Percentiles rank a stretch among this genome's conserved stretches.
These are phyloP conservation scores for Jamesozyma hellenica DNA, from an alignment of 805 yeast genomes.

Conservation along the genomic window DNA sequence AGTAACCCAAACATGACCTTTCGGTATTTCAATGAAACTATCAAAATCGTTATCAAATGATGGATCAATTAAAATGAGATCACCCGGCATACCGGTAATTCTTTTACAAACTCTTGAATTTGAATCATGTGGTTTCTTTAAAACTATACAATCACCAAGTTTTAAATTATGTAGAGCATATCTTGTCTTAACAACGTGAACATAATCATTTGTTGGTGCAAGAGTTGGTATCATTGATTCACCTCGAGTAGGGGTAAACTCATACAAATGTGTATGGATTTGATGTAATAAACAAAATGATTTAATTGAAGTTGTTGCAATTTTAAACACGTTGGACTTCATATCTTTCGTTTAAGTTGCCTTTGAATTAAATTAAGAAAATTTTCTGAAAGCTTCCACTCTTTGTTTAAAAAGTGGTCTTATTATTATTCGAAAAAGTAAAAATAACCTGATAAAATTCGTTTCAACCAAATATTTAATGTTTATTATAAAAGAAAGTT, in stretches of 20 bases:
- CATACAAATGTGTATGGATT: slow-evolving; percentile 55
- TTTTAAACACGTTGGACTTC: background rate
- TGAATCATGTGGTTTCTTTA: slow-evolving; percentile 84
- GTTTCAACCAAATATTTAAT: too few species aligned
- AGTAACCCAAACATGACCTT: slow-evolving; percentile 94
- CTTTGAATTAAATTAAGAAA: too few species aligned
- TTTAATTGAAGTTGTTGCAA: slow-evolving; percentile 2
- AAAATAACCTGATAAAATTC: background rate
- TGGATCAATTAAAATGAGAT: slow-evolving; percentile 72
- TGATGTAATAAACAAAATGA: slow-evolving; percentile 53
- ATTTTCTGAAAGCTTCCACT: too few species aligned
- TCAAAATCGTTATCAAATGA: slow-evolving; percentile 31
- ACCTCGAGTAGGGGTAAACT: slow-evolving; percentile 75
- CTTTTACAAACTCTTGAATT: slow-evolving; percentile 81
- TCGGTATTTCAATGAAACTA: slow-evolving; percentile 67
- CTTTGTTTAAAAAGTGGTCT: background rate
- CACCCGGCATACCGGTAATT: slow-evolving; percentile 95
- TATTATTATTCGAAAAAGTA: too few species aligned
- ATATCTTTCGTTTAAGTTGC: background rate
- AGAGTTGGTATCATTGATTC: slow-evolving; percentile 94
- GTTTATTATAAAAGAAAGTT: too few species aligned
- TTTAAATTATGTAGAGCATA: slow-evolving; percentile 24
- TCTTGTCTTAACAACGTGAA: slow-evolving; percentile 57
- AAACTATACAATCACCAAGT: slow-evolving; percentile 83
- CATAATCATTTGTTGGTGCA: slow-evolving; percentile 63